These are phyloP conservation scores for Pleurotus citrinopileatus DNA, from an alignment of 768 basidiomycete species.

Conservation along the genomic window DNA sequence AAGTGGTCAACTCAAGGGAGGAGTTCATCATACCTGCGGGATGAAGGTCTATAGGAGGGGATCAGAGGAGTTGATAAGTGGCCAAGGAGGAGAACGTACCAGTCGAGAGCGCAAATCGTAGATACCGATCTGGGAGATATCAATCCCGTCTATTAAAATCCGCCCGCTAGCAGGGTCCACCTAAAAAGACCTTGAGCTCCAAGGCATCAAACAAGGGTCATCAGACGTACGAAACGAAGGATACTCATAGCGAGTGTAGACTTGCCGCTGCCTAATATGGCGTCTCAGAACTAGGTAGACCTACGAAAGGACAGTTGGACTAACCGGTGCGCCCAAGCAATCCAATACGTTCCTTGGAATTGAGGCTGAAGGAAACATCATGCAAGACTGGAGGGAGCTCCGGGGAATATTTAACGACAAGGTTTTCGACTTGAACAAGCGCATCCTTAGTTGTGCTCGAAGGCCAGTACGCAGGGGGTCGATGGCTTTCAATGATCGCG, in stretches of 20 bases:
- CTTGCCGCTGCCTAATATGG: conserved; percentile 66
- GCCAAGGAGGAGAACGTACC: conserved; percentile 34
- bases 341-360: conserved; percentile 72
- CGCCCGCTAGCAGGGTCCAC: conserved; percentile 74
- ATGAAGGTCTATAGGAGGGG: conserved; percentile 63
- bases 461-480: conserved; percentile 93
- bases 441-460: conserved; percentile 58
- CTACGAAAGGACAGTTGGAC: conserved; percentile 12
- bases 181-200: conserved; percentile 24
- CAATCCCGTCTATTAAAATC: conserved; percentile 85
- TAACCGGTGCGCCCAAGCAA: conserved; percentile 74
- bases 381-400: conserved; percentile 82
- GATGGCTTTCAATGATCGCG: conserved; percentile 64
- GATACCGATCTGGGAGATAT: conserved; percentile 81
- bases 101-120: conserved; percentile 78
- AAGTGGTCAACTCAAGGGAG: neutral
- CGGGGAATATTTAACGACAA: conserved; percentile 80
- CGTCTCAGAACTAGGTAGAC: neutral
- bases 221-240: conserved; percentile 66
- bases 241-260: conserved; percentile 86
- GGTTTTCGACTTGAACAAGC: conserved; percentile 68
- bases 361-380: conserved; percentile 69
- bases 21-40: conserved; percentile 44
- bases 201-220: neutral
- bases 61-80: neutral